Conservation (phyloP, 441 rosid species). For the Pelargonium fulgidum region DNA sequence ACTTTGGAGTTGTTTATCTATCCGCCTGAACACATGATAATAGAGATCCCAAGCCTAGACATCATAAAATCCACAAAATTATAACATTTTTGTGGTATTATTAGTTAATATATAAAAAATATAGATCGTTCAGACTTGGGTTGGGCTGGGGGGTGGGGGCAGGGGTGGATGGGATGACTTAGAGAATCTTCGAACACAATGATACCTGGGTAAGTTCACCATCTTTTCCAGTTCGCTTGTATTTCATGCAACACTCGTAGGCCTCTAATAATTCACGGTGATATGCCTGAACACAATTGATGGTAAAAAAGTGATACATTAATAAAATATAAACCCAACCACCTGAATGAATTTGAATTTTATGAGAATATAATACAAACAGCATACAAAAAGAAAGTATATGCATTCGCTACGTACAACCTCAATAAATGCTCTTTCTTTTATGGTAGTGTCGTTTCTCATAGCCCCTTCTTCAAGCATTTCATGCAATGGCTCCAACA, state of each 20-base stretch:
- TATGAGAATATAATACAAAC: neutral
- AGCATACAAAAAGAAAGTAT: neutral
- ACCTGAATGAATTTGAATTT: neutral
- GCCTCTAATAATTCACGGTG: constrained; percentile 91
- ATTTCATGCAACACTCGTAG: constrained; percentile 83
- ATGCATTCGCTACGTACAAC: constrained; percentile 25
- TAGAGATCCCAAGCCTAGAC: constrained; percentile 92
- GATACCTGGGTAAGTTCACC: constrained; percentile 96
- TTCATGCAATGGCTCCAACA: constrained; percentile 89
- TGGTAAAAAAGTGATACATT: neutral
- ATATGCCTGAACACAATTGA: constrained; percentile 57
- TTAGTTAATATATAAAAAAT: no score
- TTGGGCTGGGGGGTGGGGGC: no score
- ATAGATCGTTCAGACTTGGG: neutral
- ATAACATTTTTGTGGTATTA: no score
- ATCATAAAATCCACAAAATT: no score
- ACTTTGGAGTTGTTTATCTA: constrained; percentile 91
- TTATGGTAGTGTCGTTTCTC: constrained; percentile 64
- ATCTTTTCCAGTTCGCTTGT: constrained; percentile 85
- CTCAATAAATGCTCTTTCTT: constrained; percentile 97
- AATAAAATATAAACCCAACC: no score
- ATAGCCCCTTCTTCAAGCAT: constrained; percentile 91
- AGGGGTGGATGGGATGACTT: no score
- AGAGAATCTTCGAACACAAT: no score
- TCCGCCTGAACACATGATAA: constrained; percentile 89